Evolutionary conservation across 352 stramenopile genomes (phyloP), one percentile per base, ranked within the genome.

Genomic region (Pelagophyceae sp.): DNA sequence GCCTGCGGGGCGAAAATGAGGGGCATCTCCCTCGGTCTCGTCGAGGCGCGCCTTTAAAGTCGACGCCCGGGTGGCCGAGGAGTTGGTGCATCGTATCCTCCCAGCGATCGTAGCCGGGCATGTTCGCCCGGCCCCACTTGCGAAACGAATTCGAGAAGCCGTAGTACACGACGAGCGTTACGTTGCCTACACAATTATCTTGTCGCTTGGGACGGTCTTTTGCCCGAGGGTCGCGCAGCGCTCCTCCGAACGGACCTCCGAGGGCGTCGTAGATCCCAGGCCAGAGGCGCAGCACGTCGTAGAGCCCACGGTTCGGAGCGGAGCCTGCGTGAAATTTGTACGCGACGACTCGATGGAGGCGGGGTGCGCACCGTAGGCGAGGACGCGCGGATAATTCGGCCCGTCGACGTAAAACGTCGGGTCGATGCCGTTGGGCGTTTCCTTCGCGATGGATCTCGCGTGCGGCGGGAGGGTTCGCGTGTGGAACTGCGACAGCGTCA

Each of bases 341-440:
- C n/a, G n/a, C n/a, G n/a, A n/a, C n/a, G n/a, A n/a, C n/a, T n/a
- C n/a, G n/a, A n/a, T n/a, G n/a, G n/a, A n/a, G n/a, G n/a, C n/a
- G n/a, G n/a, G n/a, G n/a, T n/a, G n/a, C n/a, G n/a, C n/a, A n/a
- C 88, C 89, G 76, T 96, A 96, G 25, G 95, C 88, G 70, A 96
- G 95, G 1, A 87, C 77, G 65, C 82, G 79, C 0, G 82, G 74
- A 60, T 82, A 70, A 75, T 95, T 93, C 0, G 76, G 31, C 38
- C 82, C 84, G 63, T 93, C 82, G 27, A 37, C 33, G 27, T 87
- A 77, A 69, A 93, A 91, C 76, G 87, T 88, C 0, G 85, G 79
- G 71, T 95, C 86, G 3, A 96, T 79, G 20, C 84, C 91, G 45
- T 96, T 95, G 32, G 84, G 82, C 6, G 83, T 87, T 15, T 93